Base-by-base conservation (phyloP, 2,329 filamentous ascomycete species). In the Pyrenochaeta sp. region DNA sequence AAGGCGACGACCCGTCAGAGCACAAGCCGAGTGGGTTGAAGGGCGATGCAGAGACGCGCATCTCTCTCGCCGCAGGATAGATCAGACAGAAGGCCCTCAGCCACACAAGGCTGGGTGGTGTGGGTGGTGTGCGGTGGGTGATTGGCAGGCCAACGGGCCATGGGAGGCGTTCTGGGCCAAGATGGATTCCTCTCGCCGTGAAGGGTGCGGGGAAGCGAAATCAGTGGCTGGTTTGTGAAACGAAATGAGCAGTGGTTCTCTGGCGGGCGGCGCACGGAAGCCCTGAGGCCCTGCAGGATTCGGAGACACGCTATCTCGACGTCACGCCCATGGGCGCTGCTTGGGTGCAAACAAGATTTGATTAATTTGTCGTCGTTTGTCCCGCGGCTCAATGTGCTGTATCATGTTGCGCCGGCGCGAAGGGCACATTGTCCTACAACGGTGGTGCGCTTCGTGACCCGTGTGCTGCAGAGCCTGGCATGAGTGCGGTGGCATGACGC, bases 21-120 rank as follows among this genome's bases (percentile, higher is more conserved):
- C 46, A 53, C 52, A 50, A 56, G 37, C 49, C 55, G 51, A 43
- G 50, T 42, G 15, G 42, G 43, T 44, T 56, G 28, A 28, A 64
- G 32, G 65, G 63, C 40, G 65, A 61, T 37, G 58, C 59, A 50
- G 59, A 65, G 59, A 54, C 66, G 46, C 70, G 70, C 62, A 69
- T 72, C 51, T 70, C 65, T 46, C 59, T 67, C 52, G 73, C 65
- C 61, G 74, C 70, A 62, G 71, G 67, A 58, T 72, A 72, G 65
- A 19, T 19, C 19, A 19, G 19, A 19, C 19, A 19, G 19, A 19
- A 19, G 19, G 19, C 19, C 32, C 48, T 68, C 59, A 66, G 69
- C 70, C 68, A 69, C 71, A 65, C 50, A 43, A 58, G 59, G 57
- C 59, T 58, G 54, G 19, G 46, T 43, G 45, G 46, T 58, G 51